phyloP scores from a whole-genome alignment of 345 rosid species.

The Populus simonii region DNA sequence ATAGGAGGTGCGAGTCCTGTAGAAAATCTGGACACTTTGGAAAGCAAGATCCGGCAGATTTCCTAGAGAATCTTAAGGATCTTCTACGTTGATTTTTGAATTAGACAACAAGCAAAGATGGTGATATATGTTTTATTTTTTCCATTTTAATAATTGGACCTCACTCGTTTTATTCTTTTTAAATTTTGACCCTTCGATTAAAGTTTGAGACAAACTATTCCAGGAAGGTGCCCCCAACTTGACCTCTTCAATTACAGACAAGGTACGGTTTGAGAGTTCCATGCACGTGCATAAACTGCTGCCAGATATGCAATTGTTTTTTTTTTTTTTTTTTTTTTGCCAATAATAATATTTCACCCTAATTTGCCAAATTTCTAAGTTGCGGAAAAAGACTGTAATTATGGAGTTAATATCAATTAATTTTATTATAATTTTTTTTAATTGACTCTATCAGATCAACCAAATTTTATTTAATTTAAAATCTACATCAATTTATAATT shows the following conservation, averaged over 20 bases:
- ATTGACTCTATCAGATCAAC: no score
- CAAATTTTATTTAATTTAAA: no score
- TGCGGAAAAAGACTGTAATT: neutral
- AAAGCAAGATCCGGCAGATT: slow-evolving; percentile 61
- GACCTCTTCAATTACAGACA: neutral
- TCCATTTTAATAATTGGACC: neutral
- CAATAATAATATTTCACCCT: neutral
- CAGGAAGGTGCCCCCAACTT: slow-evolving; percentile 4
- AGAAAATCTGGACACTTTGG: slow-evolving; percentile 56
- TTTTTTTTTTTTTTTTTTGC: neutral
- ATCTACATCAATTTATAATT: no score
- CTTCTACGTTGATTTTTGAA: slow-evolving; percentile 55
- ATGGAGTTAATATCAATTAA: no score
- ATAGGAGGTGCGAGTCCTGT: slow-evolving; percentile 23
- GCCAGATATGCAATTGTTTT: neutral
- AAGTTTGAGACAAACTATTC: neutral
- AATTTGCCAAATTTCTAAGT: neutral
- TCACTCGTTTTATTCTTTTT: neutral
- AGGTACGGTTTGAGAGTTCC: neutral
- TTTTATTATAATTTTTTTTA: no score
- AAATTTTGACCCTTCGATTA: neutral
- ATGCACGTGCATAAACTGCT: slow-evolving; percentile 13
- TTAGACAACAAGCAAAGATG: slow-evolving; percentile 45
- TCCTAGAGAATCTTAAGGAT: slow-evolving; percentile 51
- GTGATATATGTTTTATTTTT: slow-evolving; percentile 16